Evolutionary conservation across 176 grass and related monocot genomes (phyloP), one percentile per base, ranked within the genome.

Genomic region (Carex littledalei): DNA sequence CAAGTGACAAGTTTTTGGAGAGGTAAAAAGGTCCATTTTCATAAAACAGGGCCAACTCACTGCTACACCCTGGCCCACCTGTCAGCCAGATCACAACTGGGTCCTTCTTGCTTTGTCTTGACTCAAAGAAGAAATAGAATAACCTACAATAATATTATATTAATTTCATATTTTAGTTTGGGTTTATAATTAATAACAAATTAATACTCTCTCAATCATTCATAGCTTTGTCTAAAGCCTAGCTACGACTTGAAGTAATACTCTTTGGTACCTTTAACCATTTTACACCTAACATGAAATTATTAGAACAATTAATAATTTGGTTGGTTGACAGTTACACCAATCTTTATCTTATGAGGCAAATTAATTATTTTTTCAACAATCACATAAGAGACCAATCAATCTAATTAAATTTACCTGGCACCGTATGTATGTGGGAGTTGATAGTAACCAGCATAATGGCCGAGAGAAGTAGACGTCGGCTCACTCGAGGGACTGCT

Each of bases 71-170:
- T 14, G 96, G 96, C 5, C 96, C 96, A 73, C 96, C 96, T 8
- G 96, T 95, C 86, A 98, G 87, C 96, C 96, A 98, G 76, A 98
- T 95, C 52, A 98, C 93, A 1, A 98, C 91, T 1, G 96, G 96
- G 81, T 98, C 93, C 18, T 90, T 69, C 66, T 92, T 91, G 83
- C 89, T 86, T 12, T 89, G 75, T 86, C 93, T 93, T 13, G 96
- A 98, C 74, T 98, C 93, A 57, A 98, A 98, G 93, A 98, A 98
- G 70, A 95, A 89, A 90, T 95, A 98, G 93, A 98, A 98, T 87
- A 98, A 90, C 87, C 96, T 98, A 85, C 72, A 52, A 2, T 8
- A 52, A 2, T 8, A 57, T 54, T 72, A 45, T 11, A 22, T 50
- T 67, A 67, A 53, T 53, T 43, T 53, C 21, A 70, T 41, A 39